A percentile compares a stretch with the other conserved stretches of the same genome.
These are phyloP conservation scores for Zalaria obscura DNA, from an alignment of 2,329 filamentous ascomycete genomes.

Conservation along the genomic window DNA sequence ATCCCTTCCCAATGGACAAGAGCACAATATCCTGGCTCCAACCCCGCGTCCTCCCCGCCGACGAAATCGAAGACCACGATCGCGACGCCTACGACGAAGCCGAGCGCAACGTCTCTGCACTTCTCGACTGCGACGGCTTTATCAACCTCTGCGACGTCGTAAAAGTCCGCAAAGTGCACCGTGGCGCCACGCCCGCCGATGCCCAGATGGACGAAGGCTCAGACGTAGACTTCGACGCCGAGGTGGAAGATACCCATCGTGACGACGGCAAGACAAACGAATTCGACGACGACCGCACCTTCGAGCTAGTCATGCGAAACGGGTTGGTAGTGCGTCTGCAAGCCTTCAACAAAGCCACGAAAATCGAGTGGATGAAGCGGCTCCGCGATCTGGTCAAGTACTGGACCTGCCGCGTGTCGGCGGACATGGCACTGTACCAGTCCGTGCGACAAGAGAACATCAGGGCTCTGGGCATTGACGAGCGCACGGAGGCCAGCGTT, in stretches of 20 bases:
- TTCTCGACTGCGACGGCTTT: slow-evolving; percentile 47
- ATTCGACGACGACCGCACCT: slow-evolving; percentile 42
- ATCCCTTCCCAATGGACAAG: slow-evolving; percentile 42
- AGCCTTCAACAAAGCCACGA: slow-evolving; percentile 40
- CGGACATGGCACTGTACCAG: slow-evolving; percentile 45
- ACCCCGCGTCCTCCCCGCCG: slow-evolving; percentile 25
- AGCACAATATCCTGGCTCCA: slow-evolving; percentile 43
- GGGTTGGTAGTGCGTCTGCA: slow-evolving; percentile 44
- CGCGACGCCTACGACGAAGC: slow-evolving; percentile 45
- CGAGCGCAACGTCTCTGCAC: slow-evolving; percentile 42
- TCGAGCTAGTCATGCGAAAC: slow-evolving; percentile 49
- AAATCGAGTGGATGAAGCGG: slow-evolving; percentile 47
- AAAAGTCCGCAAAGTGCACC: slow-evolving; percentile 40
- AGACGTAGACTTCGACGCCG: slow-evolving; percentile 40
- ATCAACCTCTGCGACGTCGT: slow-evolving; percentile 45
- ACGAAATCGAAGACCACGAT: slow-evolving; percentile 37
- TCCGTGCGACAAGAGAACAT: slow-evolving; percentile 44
- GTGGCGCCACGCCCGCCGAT: slow-evolving; percentile 38
- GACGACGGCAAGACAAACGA: slow-evolving; percentile 40
- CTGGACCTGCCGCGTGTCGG: slow-evolving; percentile 43
- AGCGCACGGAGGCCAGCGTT: slow-evolving; percentile 49
- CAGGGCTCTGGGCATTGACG: slow-evolving; percentile 46
- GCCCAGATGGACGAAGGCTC: slow-evolving; percentile 36
- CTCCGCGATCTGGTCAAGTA: slow-evolving; percentile 43
- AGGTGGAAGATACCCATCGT: slow-evolving; percentile 26